These are phyloP conservation scores for Ceriops decandra DNA, from an alignment of 345 rosid genomes.

Conservation along the genomic window DNA sequence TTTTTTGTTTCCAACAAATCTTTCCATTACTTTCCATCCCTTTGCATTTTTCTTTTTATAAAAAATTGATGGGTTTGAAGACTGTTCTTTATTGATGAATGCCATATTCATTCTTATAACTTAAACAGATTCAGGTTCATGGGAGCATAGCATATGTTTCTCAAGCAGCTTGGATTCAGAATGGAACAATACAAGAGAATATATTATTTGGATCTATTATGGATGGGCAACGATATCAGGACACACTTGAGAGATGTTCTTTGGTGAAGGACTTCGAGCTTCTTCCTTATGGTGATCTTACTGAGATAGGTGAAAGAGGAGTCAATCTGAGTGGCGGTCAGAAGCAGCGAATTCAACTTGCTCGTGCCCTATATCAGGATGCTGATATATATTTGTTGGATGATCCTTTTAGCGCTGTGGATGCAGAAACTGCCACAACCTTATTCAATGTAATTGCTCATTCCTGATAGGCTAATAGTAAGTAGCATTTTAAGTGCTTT, in stretches of 20 bases:
- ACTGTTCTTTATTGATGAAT: neutral
- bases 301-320: slow-evolving; percentile 98
- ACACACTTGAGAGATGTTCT: slow-evolving; percentile 72
- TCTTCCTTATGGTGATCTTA: slow-evolving; percentile 82
- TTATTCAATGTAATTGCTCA: slow-evolving; percentile 63
- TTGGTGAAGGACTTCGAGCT: slow-evolving; percentile 84
- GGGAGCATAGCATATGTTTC: slow-evolving; percentile 91
- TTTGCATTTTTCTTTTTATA: slow-evolving; percentile 1
- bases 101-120: slow-evolving; percentile 6
- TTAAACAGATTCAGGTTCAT: slow-evolving; percentile 56
- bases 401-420: slow-evolving; percentile 97
- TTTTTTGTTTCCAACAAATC: neutral
- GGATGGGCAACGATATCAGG: slow-evolving; percentile 65
- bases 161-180: slow-evolving; percentile 94
- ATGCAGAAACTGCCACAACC: slow-evolving; percentile 90
- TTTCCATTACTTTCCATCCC: neutral
- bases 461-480: neutral
- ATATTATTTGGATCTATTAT: slow-evolving; percentile 73
- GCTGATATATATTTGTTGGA: slow-evolving; percentile 90
- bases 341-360: slow-evolving; percentile 94
- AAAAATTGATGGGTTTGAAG: neutral
- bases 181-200: slow-evolving; percentile 79
- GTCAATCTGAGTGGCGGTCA: slow-evolving; percentile 98
- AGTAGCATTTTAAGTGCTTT: no score
- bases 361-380: slow-evolving; percentile 91